Percentiles rank a stretch among this genome's conserved stretches.
phyloP scores from a whole-genome alignment of 1,284 basidiomycete species.

The Cutaneotrichosporon sp. region DNA sequence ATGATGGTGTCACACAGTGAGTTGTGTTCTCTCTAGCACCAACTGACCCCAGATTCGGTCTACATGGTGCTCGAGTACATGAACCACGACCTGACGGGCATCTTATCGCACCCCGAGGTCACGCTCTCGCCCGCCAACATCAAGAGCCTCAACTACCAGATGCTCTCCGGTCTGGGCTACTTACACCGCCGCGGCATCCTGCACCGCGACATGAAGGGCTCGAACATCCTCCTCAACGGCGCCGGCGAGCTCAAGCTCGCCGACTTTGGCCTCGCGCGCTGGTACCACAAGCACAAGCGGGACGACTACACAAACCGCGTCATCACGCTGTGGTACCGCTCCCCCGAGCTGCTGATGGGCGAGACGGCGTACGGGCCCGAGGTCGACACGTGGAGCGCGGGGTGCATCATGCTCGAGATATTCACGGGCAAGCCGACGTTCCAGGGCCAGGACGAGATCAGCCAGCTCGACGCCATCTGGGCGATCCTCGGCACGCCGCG shows the following conservation, averaged over 20 bases:
- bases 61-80: slow-evolving; percentile 99
- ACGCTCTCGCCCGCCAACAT: slow-evolving; percentile 81
- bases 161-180: slow-evolving; percentile 90
- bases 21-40: rapidly evolving
- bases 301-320: slow-evolving; percentile 98
- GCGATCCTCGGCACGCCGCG: slow-evolving; percentile 86
- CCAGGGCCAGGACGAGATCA: slow-evolving; percentile 95
- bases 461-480: slow-evolving; percentile 92
- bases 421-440: slow-evolving; percentile 94
- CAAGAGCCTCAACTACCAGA: slow-evolving; percentile 92
- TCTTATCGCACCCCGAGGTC: slow-evolving; percentile 88
- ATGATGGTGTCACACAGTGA: slow-evolving; percentile 99
- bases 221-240: slow-evolving; percentile 95
- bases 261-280: slow-evolving; percentile 97
- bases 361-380: slow-evolving; percentile 96
- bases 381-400: slow-evolving; percentile 99
- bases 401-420: slow-evolving; percentile 98
- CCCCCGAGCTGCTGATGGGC: slow-evolving; percentile 92
- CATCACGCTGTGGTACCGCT: slow-evolving; percentile 98
- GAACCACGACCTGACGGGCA: slow-evolving; percentile 97
- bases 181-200: slow-evolving; percentile 94
- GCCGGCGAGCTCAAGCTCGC: slow-evolving; percentile 91
- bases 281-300: slow-evolving; percentile 80
- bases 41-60: slow-evolving; percentile 69
- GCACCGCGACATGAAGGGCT: slow-evolving; percentile 98